A percentile compares a stretch with the other conserved stretches of the same genome.
phyloP scores from a whole-genome alignment of 2,329 filamentous ascomycete species.

The Trichothecium sympodiale region DNA sequence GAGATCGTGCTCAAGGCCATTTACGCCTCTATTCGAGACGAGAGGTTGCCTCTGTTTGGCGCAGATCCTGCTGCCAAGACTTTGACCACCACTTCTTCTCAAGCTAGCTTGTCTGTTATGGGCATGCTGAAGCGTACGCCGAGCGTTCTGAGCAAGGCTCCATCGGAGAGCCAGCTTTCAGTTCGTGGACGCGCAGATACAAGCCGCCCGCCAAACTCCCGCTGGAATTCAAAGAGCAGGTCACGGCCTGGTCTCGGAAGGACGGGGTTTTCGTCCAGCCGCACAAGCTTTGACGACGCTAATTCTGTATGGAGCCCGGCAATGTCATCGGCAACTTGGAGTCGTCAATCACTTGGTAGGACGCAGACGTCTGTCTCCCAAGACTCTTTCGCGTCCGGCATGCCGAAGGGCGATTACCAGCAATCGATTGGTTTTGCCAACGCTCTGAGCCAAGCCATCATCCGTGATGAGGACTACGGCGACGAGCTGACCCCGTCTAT shows the following conservation, averaged over 20 bases:
- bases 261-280: conserved; percentile 77
- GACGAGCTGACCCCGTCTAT: conserved; percentile 34
- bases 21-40: conserved; percentile 78
- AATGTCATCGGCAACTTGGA: conserved; percentile 85
- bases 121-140: conserved; percentile 73
- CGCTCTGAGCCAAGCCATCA: conserved; percentile 90
- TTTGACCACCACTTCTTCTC: conserved; percentile 26
- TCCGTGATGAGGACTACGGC: conserved; percentile 66
- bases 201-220: conserved; percentile 40
- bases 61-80: conserved; percentile 37
- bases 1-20: conserved; percentile 88
- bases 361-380: conserved; percentile 87
- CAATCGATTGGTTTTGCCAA: conserved; percentile 97
- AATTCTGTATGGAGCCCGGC: conserved; percentile 84
- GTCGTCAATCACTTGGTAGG: conserved; percentile 82
- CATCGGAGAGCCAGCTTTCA: conserved; percentile 67
- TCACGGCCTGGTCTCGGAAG: conserved; percentile 64
- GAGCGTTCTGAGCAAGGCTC: conserved; percentile 85
- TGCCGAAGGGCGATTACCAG: conserved; percentile 72
- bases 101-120: conserved; percentile 61
- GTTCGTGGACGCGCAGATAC: conserved; percentile 59
- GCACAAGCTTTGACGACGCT: conserved; percentile 87
- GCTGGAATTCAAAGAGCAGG: conserved; percentile 79
- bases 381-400: conserved; percentile 73
- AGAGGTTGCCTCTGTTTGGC: conserved; percentile 78